These are phyloP conservation scores for Picea glauca DNA, from an alignment of 75 land plant species.

Conservation along the genomic window DNA sequence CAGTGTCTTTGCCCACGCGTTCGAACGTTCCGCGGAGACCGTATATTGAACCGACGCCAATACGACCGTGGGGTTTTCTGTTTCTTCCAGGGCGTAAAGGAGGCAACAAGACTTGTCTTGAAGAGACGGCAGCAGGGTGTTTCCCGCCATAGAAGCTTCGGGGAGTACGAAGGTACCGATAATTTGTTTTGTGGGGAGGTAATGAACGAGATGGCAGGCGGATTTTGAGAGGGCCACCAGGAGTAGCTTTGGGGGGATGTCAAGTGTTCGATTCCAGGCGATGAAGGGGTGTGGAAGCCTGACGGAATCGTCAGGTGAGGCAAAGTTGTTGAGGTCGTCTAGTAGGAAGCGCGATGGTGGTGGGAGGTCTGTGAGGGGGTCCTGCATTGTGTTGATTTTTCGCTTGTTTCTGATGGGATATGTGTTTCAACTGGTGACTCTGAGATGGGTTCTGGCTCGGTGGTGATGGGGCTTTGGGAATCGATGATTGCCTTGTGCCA, in stretches of 20 bases:
- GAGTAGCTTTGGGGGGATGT: conserved; percentile 53
- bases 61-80: conserved; percentile 12
- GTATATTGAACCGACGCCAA: conserved; percentile 43
- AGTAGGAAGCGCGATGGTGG: conserved; percentile 91
- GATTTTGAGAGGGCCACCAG: conserved; percentile 62
- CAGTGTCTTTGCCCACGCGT: conserved; percentile 54
- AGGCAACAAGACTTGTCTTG: conserved; percentile 35
- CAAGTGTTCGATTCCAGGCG: conserved; percentile 19
- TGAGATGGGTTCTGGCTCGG: no score
- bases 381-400: conserved; percentile 45
- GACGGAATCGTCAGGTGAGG: conserved; percentile 35
- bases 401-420: no score
- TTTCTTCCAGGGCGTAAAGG: conserved; percentile 41
- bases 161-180: conserved; percentile 80
- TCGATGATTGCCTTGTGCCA: no score
- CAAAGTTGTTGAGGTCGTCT: conserved; percentile 86
- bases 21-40: conserved; percentile 60
- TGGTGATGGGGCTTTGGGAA: no score
- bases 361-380: conserved; percentile 80
- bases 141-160: conserved; percentile 48
- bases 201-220: conserved; percentile 54
- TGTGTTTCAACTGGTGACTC: no score
- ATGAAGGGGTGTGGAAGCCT: conserved; percentile 47
- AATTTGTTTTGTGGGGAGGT: conserved; percentile 48
- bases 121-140: conserved; percentile 24